Percentiles rank a stretch among this genome's conserved stretches.
Conservation (phyloP, 1,139 yeast species). For the Sugiyamaella neomexicana region DNA sequence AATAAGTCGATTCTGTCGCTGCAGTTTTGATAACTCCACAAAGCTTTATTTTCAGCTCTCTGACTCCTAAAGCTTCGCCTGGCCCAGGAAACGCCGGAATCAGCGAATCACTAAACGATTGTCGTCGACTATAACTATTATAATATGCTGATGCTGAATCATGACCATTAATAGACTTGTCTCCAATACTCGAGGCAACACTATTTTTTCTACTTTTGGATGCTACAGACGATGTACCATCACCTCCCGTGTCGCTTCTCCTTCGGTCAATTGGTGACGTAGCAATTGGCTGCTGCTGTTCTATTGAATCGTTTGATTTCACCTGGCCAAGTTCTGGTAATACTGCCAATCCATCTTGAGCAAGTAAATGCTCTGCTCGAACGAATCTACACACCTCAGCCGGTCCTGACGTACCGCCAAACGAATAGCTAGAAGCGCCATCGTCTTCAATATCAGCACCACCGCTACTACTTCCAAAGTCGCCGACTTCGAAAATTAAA, state of each 20-base stretch:
- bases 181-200: slow-evolving; percentile 11
- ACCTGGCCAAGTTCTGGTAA: slow-evolving; percentile 4
- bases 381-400: slow-evolving; percentile 35
- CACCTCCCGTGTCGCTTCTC: slow-evolving; percentile 3
- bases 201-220: slow-evolving; percentile 10
- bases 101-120: slow-evolving; percentile 12
- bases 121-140: slow-evolving; percentile 15
- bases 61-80: slow-evolving; percentile 44
- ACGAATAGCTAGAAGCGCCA: slow-evolving; percentile 13
- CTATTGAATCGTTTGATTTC: background rate
- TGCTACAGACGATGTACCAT: no score
- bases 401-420: slow-evolving; percentile 20
- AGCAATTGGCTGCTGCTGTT: background rate
- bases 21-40: slow-evolving; percentile 1
- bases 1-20: slow-evolving; percentile 5
- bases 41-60: slow-evolving; percentile 37
- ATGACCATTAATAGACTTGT: slow-evolving; percentile 1
- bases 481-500: slow-evolving; percentile 29
- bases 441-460: slow-evolving; percentile 8
- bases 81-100: slow-evolving; percentile 38
- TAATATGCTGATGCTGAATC: background rate
- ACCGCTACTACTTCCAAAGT: slow-evolving; percentile 1
- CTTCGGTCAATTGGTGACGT: slow-evolving; percentile 1
- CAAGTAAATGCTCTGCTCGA: slow-evolving; percentile 16
- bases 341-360: slow-evolving; percentile 1